Conservation (phyloP, 2,329 filamentous ascomycete genomes). For the Talaromyces marneffei region DNA sequence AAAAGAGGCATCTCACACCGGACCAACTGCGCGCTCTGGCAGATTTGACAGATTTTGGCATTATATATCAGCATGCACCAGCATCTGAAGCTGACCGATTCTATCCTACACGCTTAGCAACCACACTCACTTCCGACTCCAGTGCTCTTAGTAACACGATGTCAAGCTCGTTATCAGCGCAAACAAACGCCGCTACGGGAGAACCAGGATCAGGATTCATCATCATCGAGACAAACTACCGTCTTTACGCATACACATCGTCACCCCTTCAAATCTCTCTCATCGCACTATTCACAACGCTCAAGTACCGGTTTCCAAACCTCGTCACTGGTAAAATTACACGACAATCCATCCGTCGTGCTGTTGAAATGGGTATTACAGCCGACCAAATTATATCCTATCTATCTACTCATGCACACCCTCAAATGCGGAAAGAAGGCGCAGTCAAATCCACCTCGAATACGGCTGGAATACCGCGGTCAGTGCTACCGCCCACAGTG, state of each 20-base stretch:
- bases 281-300: conserved; percentile 78
- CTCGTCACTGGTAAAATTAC: conserved; percentile 89
- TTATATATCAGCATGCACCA: conserved; percentile 62
- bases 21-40: conserved; percentile 85
- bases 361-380: conserved; percentile 86
- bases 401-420: conserved; percentile 85
- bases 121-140: conserved; percentile 77
- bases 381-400: conserved; percentile 93
- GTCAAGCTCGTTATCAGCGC: conserved; percentile 53
- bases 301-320: conserved; percentile 88
- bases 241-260: conserved; percentile 92
- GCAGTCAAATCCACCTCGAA: conserved; percentile 36
- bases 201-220: conserved; percentile 62
- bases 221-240: conserved; percentile 96
- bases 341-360: conserved; percentile 77
- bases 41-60: conserved; percentile 83
- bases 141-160: conserved; percentile 66
- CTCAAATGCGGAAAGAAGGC: conserved; percentile 72
- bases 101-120: conserved; percentile 91
- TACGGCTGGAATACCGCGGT: conserved; percentile 37
- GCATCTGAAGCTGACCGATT: conserved; percentile 47
- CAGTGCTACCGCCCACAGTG: conserved; percentile 86
- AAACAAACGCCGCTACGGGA: conserved; percentile 25
- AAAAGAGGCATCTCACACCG: conserved; percentile 73
- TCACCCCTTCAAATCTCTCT: conserved; percentile 93